Percentiles rank a stretch among this genome's conserved stretches.
phyloP scores from a whole-genome alignment of 139 green algal genomes.

The Micractinium conductrix region DNA sequence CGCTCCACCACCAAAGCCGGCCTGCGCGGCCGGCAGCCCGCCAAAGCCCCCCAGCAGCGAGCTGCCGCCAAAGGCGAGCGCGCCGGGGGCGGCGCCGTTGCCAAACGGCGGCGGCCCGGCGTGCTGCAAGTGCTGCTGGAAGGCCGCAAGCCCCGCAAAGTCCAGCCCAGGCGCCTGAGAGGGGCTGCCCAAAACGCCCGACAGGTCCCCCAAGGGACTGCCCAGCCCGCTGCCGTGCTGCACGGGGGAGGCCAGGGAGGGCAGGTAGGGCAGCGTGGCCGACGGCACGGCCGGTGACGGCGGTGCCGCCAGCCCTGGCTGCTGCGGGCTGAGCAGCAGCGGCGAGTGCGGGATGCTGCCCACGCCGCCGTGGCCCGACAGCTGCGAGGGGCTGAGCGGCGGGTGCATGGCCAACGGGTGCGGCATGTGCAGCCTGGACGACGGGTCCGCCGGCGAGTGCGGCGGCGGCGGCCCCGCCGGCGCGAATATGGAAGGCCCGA shows the following conservation, averaged over 20 bases:
- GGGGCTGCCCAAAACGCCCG: background rate
- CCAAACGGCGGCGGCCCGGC: no score
- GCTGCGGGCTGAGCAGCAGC: constrained; percentile 33
- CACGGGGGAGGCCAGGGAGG: no score
- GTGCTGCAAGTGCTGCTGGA: constrained; percentile 15
- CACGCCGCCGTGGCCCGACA: background rate
- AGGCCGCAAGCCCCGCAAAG: background rate
- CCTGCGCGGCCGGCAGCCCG: background rate
- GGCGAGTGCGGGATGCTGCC: constrained; percentile 29
- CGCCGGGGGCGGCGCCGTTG: background rate
- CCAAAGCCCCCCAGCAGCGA: background rate
- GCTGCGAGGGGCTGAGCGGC: constrained; percentile 4
- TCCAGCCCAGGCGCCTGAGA: background rate
- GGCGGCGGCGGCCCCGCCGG: background rate
- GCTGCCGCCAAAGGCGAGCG: background rate
- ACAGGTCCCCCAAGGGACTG: background rate
- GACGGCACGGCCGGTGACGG: background rate
- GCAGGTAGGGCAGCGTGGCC: background rate
- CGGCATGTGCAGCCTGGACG: no score
- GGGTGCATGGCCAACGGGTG: background rate
- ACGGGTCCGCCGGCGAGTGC: no score
- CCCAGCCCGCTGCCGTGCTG: background rate
- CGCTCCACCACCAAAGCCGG: background rate
- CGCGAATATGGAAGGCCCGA: constrained; percentile 1
- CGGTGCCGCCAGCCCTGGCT: background rate